These are phyloP conservation scores for Amniculicola lignicola DNA, from an alignment of 495 filamentous ascomycete species.

Conservation along the genomic window DNA sequence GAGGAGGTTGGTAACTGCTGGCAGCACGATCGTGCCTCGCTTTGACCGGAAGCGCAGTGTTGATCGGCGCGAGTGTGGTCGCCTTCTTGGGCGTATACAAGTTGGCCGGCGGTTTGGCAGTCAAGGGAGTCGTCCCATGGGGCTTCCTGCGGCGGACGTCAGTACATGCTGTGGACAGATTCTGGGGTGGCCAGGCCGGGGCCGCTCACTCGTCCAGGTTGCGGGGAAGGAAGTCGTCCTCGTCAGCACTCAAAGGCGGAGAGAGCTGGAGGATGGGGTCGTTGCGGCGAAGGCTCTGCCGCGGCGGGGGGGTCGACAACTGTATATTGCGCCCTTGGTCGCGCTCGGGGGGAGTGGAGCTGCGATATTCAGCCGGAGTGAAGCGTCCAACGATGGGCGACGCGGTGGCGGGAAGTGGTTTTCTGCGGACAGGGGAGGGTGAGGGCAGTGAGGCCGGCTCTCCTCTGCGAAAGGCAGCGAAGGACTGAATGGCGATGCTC, in stretches of 20 bases:
- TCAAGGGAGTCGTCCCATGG: constrained; percentile 29
- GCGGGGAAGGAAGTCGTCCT: constrained; percentile 30
- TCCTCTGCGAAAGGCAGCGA: constrained; percentile 40
- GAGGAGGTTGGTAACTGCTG: constrained; percentile 21
- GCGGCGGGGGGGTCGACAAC: constrained; percentile 21
- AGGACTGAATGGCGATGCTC: constrained; percentile 36
- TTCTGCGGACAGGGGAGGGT: constrained; percentile 37
- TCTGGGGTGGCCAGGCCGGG: neutral
- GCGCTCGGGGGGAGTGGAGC: neutral
- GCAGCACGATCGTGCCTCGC: constrained; percentile 19
- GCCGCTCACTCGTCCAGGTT: constrained; percentile 37
- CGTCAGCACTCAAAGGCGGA: constrained; percentile 12
- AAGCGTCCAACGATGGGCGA: constrained; percentile 32
- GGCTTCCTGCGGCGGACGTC: constrained; percentile 21
- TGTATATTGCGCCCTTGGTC: constrained; percentile 13
- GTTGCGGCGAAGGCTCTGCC: constrained; percentile 11
- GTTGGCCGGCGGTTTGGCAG: constrained; percentile 10
- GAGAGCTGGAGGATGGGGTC: constrained; percentile 22
- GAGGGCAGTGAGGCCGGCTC: constrained; percentile 35
- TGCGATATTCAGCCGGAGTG: constrained; percentile 24
- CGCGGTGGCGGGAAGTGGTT: constrained; percentile 35
- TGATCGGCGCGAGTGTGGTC: neutral
- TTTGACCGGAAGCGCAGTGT: neutral
- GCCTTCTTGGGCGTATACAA: constrained; percentile 10
- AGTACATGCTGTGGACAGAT: constrained; percentile 2